Conservation (phyloP, 257 asterid genomes). For the Cynanchum wilfordii region DNA sequence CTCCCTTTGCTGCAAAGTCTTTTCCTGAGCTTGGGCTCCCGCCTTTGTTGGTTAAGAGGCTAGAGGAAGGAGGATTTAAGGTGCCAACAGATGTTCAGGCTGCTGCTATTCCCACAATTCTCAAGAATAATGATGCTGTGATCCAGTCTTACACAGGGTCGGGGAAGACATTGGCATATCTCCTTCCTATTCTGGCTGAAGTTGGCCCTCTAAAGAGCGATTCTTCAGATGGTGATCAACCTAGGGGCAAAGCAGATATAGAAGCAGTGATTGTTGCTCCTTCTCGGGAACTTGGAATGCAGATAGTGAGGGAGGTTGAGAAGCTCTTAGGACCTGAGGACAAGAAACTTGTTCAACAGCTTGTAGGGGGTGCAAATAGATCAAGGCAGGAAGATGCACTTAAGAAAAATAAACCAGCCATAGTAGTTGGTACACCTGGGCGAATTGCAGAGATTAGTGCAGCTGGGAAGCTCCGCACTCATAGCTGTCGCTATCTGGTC, state of each 20-base stretch:
- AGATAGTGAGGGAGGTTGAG: slow-evolving; percentile 91
- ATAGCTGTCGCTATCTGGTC: slow-evolving; percentile 68
- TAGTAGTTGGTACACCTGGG: slow-evolving; percentile 96
- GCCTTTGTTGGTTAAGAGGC: slow-evolving; percentile 56
- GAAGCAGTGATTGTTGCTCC: slow-evolving; percentile 97
- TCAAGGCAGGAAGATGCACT: slow-evolving; percentile 96
- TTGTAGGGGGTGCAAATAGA: slow-evolving; percentile 95
- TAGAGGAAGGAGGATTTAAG: slow-evolving; percentile 70
- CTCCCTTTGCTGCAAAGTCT: slow-evolving; percentile 70
- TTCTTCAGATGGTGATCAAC: slow-evolving; percentile 19
- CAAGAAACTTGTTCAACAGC: slow-evolving; percentile 85
- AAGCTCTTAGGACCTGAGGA: slow-evolving; percentile 78
- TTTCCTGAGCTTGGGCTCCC: slow-evolving; percentile 90
- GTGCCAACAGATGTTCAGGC: slow-evolving; percentile 97
- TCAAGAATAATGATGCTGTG: slow-evolving; percentile 73
- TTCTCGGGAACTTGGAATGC: slow-evolving; percentile 98
- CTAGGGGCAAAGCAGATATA: slow-evolving; percentile 38
- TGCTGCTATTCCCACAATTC: slow-evolving; percentile 76
- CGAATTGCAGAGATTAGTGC: slow-evolving; percentile 90
- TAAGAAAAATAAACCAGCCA: slow-evolving; percentile 75
- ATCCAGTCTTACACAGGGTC: slow-evolving; percentile 96
- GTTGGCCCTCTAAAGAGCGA: slow-evolving; percentile 52
- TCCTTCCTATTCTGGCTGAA: slow-evolving; percentile 84
- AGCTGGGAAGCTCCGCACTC: slow-evolving; percentile 90
- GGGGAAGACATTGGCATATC: slow-evolving; percentile 91